Conservation (phyloP, 2,329 filamentous ascomycete species). For the Penicillium sp. region DNA sequence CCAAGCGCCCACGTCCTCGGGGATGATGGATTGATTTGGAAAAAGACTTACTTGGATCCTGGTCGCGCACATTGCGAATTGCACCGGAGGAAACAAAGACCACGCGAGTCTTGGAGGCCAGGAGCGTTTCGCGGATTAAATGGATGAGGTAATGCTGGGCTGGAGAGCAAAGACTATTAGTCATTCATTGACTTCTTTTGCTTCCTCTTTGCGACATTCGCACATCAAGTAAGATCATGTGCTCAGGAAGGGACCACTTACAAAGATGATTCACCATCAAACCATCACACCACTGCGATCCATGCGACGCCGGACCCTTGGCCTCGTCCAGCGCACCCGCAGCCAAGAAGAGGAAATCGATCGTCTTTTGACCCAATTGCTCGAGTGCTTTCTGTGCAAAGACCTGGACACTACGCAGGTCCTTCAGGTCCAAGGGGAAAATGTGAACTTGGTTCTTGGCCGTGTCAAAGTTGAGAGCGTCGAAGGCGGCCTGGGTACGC, state of each 20-base stretch:
- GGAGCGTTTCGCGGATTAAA: constrained; percentile 12
- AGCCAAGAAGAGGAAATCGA: constrained; percentile 17
- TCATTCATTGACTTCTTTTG: too few relatives aligned
- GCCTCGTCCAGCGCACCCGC: constrained; percentile 15
- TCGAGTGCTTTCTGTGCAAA: constrained; percentile 17
- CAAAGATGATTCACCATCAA: constrained; percentile 22
- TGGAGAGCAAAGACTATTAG: neutral
- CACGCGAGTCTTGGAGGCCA: constrained; percentile 17
- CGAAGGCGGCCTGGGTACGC: constrained; percentile 13
- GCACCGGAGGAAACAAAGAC: constrained; percentile 22
- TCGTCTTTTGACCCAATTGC: constrained; percentile 11
- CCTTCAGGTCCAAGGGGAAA: constrained; percentile 17
- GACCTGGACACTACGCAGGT: constrained; percentile 18
- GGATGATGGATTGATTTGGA: too few relatives aligned
- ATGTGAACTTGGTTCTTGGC: constrained; percentile 16
- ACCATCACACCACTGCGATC: constrained; percentile 20
- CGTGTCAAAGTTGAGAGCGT: constrained; percentile 16
- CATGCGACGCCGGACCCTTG: constrained; percentile 17
- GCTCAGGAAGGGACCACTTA: constrained; percentile 6
- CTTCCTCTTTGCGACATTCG: too few relatives aligned
- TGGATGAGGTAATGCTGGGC: constrained; percentile 21
- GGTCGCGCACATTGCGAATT: constrained; percentile 17
- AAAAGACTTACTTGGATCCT: constrained; percentile 16
- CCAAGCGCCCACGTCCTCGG: too few relatives aligned
- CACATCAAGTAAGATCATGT: too few relatives aligned